Evolutionary conservation across 805 yeast genomes (phyloP).

Genomic region (Yarrowia porcina): DNA sequence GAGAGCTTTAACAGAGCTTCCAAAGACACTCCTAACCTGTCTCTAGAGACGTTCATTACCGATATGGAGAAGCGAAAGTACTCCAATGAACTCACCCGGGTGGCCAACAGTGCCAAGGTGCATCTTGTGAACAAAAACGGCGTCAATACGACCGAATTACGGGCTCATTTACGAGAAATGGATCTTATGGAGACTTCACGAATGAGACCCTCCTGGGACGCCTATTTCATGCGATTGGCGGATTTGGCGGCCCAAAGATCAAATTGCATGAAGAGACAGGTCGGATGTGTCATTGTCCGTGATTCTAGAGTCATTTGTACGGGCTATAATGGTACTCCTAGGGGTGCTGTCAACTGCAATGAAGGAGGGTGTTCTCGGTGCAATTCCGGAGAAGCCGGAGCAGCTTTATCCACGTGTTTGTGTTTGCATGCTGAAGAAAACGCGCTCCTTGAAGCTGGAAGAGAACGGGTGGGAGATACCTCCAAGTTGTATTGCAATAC

Average conservation of each 20-base stretch:
- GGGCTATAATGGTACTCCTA: slow-evolving; percentile 97
- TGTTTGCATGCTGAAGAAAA: slow-evolving; percentile 98
- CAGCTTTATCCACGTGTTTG: slow-evolving; percentile 73
- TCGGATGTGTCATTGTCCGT: slow-evolving; percentile 91
- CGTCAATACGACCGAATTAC: slow-evolving; percentile 40
- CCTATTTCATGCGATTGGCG: slow-evolving; percentile 91
- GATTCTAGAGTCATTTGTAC: slow-evolving; percentile 88
- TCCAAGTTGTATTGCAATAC: slow-evolving; percentile 88
- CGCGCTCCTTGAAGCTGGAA: slow-evolving; percentile 89
- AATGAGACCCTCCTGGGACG: slow-evolving; percentile 91
- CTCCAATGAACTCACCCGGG: slow-evolving; percentile 40
- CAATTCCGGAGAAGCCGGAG: slow-evolving; percentile 66
- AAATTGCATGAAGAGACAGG: slow-evolving; percentile 96
- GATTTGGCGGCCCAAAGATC: slow-evolving; percentile 88
- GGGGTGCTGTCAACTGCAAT: slow-evolving; percentile 81
- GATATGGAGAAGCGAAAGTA: slow-evolving; percentile 39
- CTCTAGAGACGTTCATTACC: slow-evolving; percentile 42
- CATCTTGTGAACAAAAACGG: slow-evolving; percentile 53
- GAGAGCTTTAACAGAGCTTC: slow-evolving; percentile 43
- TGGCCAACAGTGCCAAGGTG: slow-evolving; percentile 50
- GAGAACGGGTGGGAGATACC: slow-evolving; percentile 66
- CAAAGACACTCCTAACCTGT: not conserved
- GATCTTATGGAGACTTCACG: slow-evolving; percentile 53
- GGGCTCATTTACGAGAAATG: slow-evolving; percentile 42
- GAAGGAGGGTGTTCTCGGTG: slow-evolving; percentile 95